Evolutionary conservation across 2,329 filamentous ascomycete species (phyloP).

Genomic region (Talaromyces marneffei): DNA sequence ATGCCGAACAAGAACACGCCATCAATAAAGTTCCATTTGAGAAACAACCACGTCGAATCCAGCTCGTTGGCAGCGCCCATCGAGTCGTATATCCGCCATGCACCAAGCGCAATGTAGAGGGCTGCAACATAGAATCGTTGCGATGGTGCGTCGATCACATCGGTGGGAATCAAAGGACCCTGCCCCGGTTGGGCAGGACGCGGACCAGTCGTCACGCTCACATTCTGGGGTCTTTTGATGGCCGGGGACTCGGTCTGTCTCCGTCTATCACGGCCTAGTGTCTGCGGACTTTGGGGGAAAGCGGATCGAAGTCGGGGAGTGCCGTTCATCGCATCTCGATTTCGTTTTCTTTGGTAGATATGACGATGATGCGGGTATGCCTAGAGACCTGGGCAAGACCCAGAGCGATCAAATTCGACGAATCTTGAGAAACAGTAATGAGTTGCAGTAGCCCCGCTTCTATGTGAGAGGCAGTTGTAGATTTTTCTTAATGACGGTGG

Average conservation of each 20-base stretch:
- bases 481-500: neutral
- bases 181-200: slow-evolving; percentile 22
- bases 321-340: slow-evolving; percentile 68
- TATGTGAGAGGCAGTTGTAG: neutral
- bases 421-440: neutral
- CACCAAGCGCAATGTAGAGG: slow-evolving; percentile 69
- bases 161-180: slow-evolving; percentile 69
- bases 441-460: slow-evolving; percentile 1
- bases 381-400: neutral
- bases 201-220: slow-evolving; percentile 18
- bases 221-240: slow-evolving; percentile 21
- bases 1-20: slow-evolving; percentile 80
- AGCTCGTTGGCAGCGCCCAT: slow-evolving; percentile 71
- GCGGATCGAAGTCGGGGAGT: slow-evolving; percentile 78
- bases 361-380: neutral
- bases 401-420: neutral
- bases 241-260: slow-evolving; percentile 20
- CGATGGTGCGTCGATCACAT: slow-evolving; percentile 79
- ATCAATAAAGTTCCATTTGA: slow-evolving; percentile 91
- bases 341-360: neutral
- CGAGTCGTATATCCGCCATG: slow-evolving; percentile 86
- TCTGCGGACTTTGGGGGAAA: slow-evolving; percentile 68
- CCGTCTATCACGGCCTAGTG: slow-evolving; percentile 25
- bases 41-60: slow-evolving; percentile 80
- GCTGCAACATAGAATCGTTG: slow-evolving; percentile 82